Percentiles rank a stretch among this genome's conserved stretches.
Evolutionary conservation across 2,329 filamentous ascomycete species (phyloP).

Genomic region (Orbilia ellipsospora): DNA sequence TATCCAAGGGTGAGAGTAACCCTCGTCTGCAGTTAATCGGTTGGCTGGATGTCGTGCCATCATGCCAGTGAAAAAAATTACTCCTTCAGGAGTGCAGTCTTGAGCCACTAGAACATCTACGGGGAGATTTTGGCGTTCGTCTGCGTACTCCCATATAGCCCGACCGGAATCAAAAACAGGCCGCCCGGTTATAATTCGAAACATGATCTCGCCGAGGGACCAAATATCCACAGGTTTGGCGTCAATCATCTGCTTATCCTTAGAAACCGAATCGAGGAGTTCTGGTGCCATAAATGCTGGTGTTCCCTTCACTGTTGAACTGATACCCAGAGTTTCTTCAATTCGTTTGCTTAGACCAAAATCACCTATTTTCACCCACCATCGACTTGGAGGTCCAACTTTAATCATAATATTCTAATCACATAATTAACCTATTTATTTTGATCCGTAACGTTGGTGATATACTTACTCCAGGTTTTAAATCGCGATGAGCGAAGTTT

Average conservation of each 20-base stretch:
- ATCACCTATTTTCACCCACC: constrained; percentile 56
- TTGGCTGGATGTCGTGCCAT: constrained; percentile 2
- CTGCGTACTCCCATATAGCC: constrained; percentile 16
- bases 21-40: constrained; percentile 11
- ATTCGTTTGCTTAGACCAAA: constrained; percentile 55
- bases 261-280: constrained; percentile 8
- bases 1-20: constrained; percentile 13
- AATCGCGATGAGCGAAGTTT: constrained; percentile 29
- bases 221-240: constrained; percentile 22
- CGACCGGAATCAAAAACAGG: constrained; percentile 18
- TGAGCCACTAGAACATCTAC: constrained; percentile 1
- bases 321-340: constrained; percentile 15
- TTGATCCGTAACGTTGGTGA: neutral
- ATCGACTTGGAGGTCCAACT: constrained; percentile 15
- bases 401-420: constrained; percentile 29
- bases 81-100: neutral
- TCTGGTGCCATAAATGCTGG: constrained; percentile 30
- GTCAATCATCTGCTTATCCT: constrained; percentile 6
- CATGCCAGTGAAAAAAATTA: constrained; percentile 2
- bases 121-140: neutral
- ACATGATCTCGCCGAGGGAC: constrained; percentile 21
- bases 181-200: neutral
- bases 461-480: constrained; percentile 32
- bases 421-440: neutral
- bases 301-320: constrained; percentile 22